phyloP scores from a whole-genome alignment of 2,329 filamentous ascomycete genomes.

The Talaromyces sp. region DNA sequence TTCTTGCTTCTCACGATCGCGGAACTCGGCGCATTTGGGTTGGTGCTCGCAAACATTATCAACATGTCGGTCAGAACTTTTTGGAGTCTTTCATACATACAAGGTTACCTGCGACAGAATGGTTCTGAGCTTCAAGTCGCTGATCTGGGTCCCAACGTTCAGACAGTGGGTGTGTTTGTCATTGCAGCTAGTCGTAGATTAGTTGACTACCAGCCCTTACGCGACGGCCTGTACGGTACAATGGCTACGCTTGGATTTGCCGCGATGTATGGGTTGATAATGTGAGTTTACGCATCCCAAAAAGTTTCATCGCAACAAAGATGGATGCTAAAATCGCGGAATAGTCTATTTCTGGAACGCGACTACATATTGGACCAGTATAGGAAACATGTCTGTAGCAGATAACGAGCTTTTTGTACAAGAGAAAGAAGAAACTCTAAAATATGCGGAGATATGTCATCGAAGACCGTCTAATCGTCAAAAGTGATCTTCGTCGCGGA shows the following conservation, averaged over 20 bases:
- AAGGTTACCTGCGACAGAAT: slow-evolving; percentile 55
- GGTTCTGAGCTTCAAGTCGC: slow-evolving; percentile 42
- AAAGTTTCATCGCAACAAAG: not conserved
- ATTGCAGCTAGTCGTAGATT: slow-evolving; percentile 45
- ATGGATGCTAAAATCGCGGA: slow-evolving; percentile 20
- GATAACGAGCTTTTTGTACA: slow-evolving; percentile 4
- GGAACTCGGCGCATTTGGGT: slow-evolving; percentile 68
- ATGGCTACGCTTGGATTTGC: slow-evolving; percentile 51
- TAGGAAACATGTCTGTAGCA: slow-evolving; percentile 8
- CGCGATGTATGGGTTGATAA: slow-evolving; percentile 50
- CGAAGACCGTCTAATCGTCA: slow-evolving; percentile 49
- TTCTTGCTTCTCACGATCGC: slow-evolving; percentile 70
- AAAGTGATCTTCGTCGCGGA: slow-evolving; percentile 91
- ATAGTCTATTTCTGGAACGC: slow-evolving; percentile 37
- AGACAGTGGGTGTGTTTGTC: slow-evolving; percentile 45
- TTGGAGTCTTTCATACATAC: slow-evolving; percentile 76
- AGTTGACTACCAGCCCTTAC: slow-evolving; percentile 23
- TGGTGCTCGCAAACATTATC: slow-evolving; percentile 81
- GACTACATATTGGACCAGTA: slow-evolving; percentile 28
- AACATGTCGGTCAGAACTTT: slow-evolving; percentile 83
- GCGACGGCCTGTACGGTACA: slow-evolving; percentile 26
- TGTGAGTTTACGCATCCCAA: slow-evolving; percentile 53
- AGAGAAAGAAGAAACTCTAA: slow-evolving; percentile 1
- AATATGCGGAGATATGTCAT: slow-evolving; percentile 24
- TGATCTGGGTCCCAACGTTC: slow-evolving; percentile 44